Evolutionary conservation across 768 basidiomycete genomes (phyloP).

Genomic region (Trametopsis cervina): DNA sequence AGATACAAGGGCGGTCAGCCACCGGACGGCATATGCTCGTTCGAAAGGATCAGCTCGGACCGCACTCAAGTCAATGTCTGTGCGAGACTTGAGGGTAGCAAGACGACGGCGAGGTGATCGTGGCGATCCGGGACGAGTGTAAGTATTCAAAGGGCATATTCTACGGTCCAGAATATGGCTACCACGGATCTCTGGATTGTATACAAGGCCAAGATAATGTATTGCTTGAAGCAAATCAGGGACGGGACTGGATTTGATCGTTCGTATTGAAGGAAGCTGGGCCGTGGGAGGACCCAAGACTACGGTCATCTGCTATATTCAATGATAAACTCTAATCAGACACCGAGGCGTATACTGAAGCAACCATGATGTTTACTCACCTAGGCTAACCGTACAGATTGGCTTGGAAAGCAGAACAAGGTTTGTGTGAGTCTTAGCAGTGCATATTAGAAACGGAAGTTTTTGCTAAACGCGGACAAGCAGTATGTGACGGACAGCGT

Average conservation of each 20-base stretch:
- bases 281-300: conserved; percentile 36
- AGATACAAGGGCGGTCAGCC: conserved; percentile 62
- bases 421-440: no score
- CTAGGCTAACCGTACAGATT: no score
- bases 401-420: no score
- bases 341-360: no score
- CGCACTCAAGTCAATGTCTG: conserved; percentile 17
- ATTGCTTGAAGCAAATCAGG: conserved; percentile 38
- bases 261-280: conserved; percentile 46
- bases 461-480: no score
- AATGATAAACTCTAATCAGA: no score
- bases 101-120: not conserved
- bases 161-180: conserved; percentile 34
- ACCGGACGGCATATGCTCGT: conserved; percentile 58
- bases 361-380: no score
- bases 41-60: conserved; percentile 61
- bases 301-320: not conserved
- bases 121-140: not conserved
- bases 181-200: conserved; percentile 57
- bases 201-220: conserved; percentile 45
- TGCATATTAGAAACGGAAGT: no score
- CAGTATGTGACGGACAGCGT: no score
- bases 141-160: not conserved
- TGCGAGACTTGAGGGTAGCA: conserved; percentile 2
- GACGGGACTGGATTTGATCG: conserved; percentile 29